phyloP scores from a whole-genome alignment of 371 early-diverging fungal genomes.

The Zychaea mexicana region DNA sequence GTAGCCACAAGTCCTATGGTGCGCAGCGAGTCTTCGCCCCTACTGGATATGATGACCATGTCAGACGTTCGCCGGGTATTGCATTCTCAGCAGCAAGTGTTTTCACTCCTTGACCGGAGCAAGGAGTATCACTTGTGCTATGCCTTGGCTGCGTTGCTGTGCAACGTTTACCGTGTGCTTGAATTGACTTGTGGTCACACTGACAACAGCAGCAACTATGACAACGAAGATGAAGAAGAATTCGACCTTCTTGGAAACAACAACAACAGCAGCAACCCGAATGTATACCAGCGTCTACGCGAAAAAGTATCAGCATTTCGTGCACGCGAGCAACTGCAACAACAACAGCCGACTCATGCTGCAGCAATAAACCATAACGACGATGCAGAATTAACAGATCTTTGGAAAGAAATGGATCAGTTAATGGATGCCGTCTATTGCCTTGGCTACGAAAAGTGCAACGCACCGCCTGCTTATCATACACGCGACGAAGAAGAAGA shows the following conservation, averaged over 20 bases:
- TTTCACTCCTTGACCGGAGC: constrained; percentile 13
- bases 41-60: constrained; percentile 24
- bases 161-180: constrained; percentile 39
- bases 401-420: constrained; percentile 47
- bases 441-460: not conserved
- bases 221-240: not conserved
- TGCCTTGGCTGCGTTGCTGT: constrained; percentile 43
- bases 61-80: constrained; percentile 30
- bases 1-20: constrained; percentile 11
- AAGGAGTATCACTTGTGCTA: constrained; percentile 47
- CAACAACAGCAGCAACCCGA: not conserved
- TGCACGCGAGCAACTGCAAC: constrained; percentile 20
- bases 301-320: constrained; percentile 31
- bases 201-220: not conserved
- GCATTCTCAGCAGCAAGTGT: constrained; percentile 18
- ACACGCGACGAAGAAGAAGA: not conserved
- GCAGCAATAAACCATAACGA: no score
- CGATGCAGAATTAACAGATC: constrained; percentile 2
- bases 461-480: constrained; percentile 15
- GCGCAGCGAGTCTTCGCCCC: constrained; percentile 32
- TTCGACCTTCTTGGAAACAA: no score
- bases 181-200: constrained; percentile 21
- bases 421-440: constrained; percentile 35
- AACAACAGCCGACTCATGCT: not conserved
- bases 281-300: constrained; percentile 29